phyloP scores from a whole-genome alignment of 1,284 basidiomycete species.

The Neonothopanus nambi region DNA sequence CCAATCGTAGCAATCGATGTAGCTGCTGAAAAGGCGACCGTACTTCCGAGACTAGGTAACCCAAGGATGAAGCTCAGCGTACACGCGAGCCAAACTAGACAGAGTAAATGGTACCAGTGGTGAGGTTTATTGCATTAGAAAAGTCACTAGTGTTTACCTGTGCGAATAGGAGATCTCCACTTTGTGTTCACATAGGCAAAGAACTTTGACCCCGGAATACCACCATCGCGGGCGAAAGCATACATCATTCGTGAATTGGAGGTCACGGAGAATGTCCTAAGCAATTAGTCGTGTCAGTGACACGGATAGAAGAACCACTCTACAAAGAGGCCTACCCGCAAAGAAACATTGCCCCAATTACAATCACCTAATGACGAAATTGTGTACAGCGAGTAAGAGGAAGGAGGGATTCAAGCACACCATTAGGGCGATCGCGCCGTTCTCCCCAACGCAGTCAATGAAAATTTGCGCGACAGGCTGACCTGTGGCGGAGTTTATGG shows the following conservation, averaged over 20 bases:
- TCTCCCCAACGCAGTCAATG: constrained; percentile 69
- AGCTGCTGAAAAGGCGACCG: constrained; percentile 73
- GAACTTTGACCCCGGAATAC: constrained; percentile 66
- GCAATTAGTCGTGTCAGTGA: neutral
- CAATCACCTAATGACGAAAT: constrained; percentile 46
- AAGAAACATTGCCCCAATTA: constrained; percentile 72
- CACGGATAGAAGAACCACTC: neutral
- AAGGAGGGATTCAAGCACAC: constrained; percentile 27
- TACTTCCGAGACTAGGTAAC: constrained; percentile 68
- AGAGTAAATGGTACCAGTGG: neutral
- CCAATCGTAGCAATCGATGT: constrained; percentile 79
- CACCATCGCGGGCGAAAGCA: constrained; percentile 70
- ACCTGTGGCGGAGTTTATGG: constrained; percentile 53
- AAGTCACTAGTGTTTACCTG: constrained; percentile 43
- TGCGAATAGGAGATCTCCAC: constrained; percentile 65
- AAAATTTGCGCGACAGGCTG: constrained; percentile 79
- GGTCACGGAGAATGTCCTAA: constrained; percentile 70
- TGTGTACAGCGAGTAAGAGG: neutral
- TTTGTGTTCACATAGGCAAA: constrained; percentile 63
- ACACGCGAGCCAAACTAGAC: constrained; percentile 74
- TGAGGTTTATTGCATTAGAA: neutral
- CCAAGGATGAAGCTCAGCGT: constrained; percentile 75
- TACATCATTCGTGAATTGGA: constrained; percentile 83
- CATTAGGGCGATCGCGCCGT: constrained; percentile 73
- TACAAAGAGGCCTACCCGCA: constrained; percentile 47